phyloP scores from a whole-genome alignment of 2,329 filamentous ascomycete species.

The Neonectria ditissima region DNA sequence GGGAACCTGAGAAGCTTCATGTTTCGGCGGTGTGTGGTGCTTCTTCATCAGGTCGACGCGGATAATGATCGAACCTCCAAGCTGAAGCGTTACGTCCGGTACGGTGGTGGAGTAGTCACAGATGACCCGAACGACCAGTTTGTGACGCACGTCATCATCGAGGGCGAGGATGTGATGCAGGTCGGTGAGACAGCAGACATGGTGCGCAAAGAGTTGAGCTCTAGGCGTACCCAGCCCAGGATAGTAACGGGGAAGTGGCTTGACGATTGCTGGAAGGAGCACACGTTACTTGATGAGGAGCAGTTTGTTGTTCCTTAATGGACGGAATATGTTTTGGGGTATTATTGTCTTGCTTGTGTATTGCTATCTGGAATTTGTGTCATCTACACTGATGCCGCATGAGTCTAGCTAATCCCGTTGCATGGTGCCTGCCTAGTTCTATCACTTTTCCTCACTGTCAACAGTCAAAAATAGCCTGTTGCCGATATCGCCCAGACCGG shows the following conservation, averaged over 20 bases:
- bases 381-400: constrained; percentile 17
- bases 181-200: constrained; percentile 53
- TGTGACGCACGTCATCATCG: constrained; percentile 79
- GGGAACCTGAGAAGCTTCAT: constrained; percentile 61
- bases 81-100: constrained; percentile 70
- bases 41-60: constrained; percentile 51
- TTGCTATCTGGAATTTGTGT: constrained; percentile 32
- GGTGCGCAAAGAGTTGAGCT: constrained; percentile 61
- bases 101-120: constrained; percentile 73
- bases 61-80: constrained; percentile 53
- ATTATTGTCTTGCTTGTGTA: constrained; percentile 33
- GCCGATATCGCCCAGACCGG: constrained; percentile 89
- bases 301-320: constrained; percentile 54
- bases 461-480: constrained; percentile 82
- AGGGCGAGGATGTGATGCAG: constrained; percentile 54
- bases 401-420: constrained; percentile 22
- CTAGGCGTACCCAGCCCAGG: constrained; percentile 68
- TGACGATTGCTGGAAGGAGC: constrained; percentile 81
- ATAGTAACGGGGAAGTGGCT: constrained; percentile 81
- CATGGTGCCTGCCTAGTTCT: constrained; percentile 13
- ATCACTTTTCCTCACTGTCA: neutral
- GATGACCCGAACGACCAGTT: constrained; percentile 61
- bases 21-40: constrained; percentile 61
- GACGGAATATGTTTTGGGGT: constrained; percentile 21
- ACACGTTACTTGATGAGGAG: constrained; percentile 85